Evolutionary conservation across 352 stramenopile species (phyloP), one percentile per base, ranked within the genome.

Genomic region (Phytophthora fragariaefolia): DNA sequence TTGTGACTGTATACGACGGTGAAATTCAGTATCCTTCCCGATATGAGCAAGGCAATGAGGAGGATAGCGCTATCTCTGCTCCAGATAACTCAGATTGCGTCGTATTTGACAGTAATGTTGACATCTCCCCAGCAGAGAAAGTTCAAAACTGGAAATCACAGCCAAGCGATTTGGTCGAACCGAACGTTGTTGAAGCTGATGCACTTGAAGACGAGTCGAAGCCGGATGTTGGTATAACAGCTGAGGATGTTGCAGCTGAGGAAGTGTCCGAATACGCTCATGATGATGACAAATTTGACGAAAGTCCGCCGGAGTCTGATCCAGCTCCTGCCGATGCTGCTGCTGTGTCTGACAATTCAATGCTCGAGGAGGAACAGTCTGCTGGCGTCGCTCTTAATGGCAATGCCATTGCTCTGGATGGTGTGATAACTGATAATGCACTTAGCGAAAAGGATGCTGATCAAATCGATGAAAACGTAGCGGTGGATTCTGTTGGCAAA

Each of bases 381-480:
- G 63, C 18, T 27, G 52, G 66, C 20, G 57, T 47, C 15, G 58
- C 56, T 3, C 73, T 76, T 64, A 58, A 72, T 23, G 67, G 65
- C 36, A 48, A 51, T 63, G 13, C 43, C 49, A 8, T 23, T 40
- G 23, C 9, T 40, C 18, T 6, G 28, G 49, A 53, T 10, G 43
- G 58, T 18, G 28, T 30, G 24, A 15, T 9, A 0, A 20, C 36
- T 45, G 40, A 62, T 3, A 49, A 52, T 49, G 46, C 54, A 20
- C 38, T 32, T n/a, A 15, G 20, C 6, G 7, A 28, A 27, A 18
- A 13, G 45, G 52, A 50, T 13, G 22, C 23, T 18, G 43, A 15
- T 23, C 22, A 18, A 46, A 48, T 20, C 9, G 49, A 61, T 2
- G 42, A 55, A 49, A 23, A 8, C 17, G 20, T 34, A 12, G 6